Evolutionary conservation across 768 basidiomycete genomes (phyloP).

Genomic region (Leccinum pellstonianum): DNA sequence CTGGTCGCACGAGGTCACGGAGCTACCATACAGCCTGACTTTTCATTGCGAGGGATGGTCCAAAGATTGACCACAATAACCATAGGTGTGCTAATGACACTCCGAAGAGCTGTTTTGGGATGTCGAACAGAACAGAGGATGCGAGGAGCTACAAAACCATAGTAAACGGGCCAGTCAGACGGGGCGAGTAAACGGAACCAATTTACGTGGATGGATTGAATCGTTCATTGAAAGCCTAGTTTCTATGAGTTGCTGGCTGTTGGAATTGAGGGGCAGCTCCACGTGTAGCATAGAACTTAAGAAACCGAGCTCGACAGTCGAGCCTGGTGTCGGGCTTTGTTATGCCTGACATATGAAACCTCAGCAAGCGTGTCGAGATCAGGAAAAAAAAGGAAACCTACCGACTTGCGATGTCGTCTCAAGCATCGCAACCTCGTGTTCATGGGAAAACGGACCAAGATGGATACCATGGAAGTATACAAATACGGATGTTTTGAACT

Average conservation of each 20-base stretch:
- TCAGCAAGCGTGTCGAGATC: constrained; percentile 8
- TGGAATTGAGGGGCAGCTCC: constrained; percentile 62
- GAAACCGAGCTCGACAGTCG: constrained; percentile 76
- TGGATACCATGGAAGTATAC: constrained; percentile 66
- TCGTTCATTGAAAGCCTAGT: constrained; percentile 49
- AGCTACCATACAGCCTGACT: constrained; percentile 93
- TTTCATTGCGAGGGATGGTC: constrained; percentile 72
- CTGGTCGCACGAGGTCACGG: constrained; percentile 80
- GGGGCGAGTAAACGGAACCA: constrained; percentile 1
- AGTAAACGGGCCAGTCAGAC: background rate
- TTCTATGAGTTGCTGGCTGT: constrained; percentile 71
- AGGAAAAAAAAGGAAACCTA: constrained; percentile 45
- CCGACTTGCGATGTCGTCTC: constrained; percentile 83
- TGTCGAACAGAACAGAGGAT: constrained; percentile 54
- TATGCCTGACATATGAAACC: constrained; percentile 50
- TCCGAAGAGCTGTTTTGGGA: constrained; percentile 60
- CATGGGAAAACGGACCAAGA: constrained; percentile 72
- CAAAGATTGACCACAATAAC: constrained; percentile 91
- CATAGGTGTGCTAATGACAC: constrained; percentile 64
- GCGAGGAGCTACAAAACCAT: constrained; percentile 56
- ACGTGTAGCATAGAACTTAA: constrained; percentile 73
- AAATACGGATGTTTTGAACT: constrained; percentile 74
- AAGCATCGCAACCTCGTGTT: constrained; percentile 74
- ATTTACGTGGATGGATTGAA: constrained; percentile 56
- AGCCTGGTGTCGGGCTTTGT: constrained; percentile 51